Percentiles rank a stretch among this genome's conserved stretches.
Evolutionary conservation across 2,329 filamentous ascomycete genomes (phyloP).

Genomic region (Allantophomopsis lycopodina): DNA sequence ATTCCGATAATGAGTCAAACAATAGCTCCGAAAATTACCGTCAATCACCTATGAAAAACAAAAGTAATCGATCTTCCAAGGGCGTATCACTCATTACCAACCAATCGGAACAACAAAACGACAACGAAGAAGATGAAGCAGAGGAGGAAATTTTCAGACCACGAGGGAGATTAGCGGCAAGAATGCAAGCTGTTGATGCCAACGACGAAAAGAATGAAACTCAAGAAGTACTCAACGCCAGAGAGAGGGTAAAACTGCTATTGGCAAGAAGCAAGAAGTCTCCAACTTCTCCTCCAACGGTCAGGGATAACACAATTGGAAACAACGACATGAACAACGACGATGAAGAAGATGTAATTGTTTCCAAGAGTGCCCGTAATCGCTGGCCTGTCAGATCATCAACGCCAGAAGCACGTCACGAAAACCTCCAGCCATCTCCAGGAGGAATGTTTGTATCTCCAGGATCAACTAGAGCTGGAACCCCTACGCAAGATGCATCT

Average conservation of each 20-base stretch:
- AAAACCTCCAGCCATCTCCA: conserved; percentile 10
- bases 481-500: conserved; percentile 9
- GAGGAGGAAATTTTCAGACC: conserved; percentile 39
- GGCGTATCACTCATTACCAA: conserved; percentile 9
- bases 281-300: conserved; percentile 12
- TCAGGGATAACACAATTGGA: background rate
- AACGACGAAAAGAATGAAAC: conserved; percentile 6
- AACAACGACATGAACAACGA: conserved; percentile 1
- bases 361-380: conserved; percentile 14
- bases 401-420: too few species aligned
- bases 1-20: conserved; percentile 24
- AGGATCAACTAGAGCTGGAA: conserved; percentile 12
- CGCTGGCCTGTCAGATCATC: too few species aligned
- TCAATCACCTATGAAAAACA: background rate
- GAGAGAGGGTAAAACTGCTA: conserved; percentile 29
- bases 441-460: conserved; percentile 26
- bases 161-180: conserved; percentile 48
- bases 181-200: conserved; percentile 33
- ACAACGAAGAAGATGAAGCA: conserved; percentile 23
- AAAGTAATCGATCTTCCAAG: too few species aligned
- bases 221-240: conserved; percentile 14
- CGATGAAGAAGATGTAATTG: conserved; percentile 2
- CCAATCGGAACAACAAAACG: background rate
- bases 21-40: conserved; percentile 1
- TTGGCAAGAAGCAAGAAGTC: conserved; percentile 19